Evolutionary conservation across 1,139 yeast species (phyloP).

Genomic region (Suhomyces guaymorum): DNA sequence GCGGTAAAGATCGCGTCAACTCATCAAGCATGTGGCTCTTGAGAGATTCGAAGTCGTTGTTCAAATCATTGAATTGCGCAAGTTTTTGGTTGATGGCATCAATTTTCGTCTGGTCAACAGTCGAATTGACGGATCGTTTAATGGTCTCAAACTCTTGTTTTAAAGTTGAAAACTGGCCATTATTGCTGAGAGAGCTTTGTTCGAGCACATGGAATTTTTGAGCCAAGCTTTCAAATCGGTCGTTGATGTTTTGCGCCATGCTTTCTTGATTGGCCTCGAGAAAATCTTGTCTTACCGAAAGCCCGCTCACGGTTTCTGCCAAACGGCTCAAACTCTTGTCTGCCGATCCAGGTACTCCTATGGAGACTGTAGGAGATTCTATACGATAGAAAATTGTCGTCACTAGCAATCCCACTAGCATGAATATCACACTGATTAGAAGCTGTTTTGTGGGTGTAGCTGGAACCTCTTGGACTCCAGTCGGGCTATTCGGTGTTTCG

Average conservation of each 20-base stretch:
- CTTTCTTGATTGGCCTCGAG: slow-evolving; percentile 19
- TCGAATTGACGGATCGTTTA: slow-evolving; percentile 3
- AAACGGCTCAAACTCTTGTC: slow-evolving; percentile 9
- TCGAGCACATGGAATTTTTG: slow-evolving; percentile 20
- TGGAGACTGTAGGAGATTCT: no score
- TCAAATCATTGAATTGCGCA: slow-evolving; percentile 18
- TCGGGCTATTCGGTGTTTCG: no score
- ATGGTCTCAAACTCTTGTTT: slow-evolving; percentile 13
- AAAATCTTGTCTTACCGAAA: slow-evolving; percentile 20
- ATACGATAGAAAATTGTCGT: no score
- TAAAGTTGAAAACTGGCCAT: slow-evolving; percentile 15
- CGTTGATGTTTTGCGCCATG: slow-evolving; percentile 16
- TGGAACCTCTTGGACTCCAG: no score
- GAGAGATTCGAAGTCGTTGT: slow-evolving; percentile 22
- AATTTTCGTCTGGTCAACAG: slow-evolving; percentile 19
- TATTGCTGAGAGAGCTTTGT: slow-evolving; percentile 10
- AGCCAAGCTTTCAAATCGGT: slow-evolving; percentile 22
- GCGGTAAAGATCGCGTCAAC: slow-evolving; percentile 28
- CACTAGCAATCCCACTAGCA: no score
- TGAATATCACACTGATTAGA: no score
- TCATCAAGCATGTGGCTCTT: slow-evolving; percentile 25
- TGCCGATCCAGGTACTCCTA: no score
- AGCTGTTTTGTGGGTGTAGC: no score
- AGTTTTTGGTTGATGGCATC: slow-evolving; percentile 23
- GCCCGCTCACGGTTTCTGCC: slow-evolving; percentile 14